These are phyloP conservation scores for Chytridium lagenaria DNA, from an alignment of 371 early-diverging fungal genomes.

Conservation along the genomic window DNA sequence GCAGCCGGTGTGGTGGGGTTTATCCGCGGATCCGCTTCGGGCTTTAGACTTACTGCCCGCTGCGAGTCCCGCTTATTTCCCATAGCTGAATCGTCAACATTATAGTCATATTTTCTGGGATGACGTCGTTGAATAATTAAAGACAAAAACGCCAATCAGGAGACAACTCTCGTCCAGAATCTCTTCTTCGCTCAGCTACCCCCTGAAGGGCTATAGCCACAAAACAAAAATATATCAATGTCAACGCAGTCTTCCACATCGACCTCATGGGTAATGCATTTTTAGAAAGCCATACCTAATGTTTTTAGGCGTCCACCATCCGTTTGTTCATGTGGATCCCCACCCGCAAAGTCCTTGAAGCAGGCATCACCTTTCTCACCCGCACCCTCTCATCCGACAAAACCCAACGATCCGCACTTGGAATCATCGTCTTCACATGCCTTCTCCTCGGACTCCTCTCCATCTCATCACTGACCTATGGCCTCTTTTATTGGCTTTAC, in stretches of 20 bases:
- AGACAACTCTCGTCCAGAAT: too few species aligned
- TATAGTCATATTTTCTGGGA: too few species aligned
- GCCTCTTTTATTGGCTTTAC: constrained; percentile 49
- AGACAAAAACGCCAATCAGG: too few species aligned
- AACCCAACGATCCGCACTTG: constrained; percentile 42
- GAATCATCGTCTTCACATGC: constrained; percentile 40
- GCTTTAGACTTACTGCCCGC: too few species aligned
- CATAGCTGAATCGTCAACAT: too few species aligned
- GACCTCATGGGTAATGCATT: not conserved
- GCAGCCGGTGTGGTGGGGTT: too few species aligned
- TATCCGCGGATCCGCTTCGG: too few species aligned
- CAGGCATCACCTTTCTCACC: constrained; percentile 12
- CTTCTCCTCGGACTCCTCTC: constrained; percentile 38
- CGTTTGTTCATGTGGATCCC: not conserved
- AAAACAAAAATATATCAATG: not conserved
- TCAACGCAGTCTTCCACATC: not conserved
- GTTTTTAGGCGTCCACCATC: not conserved
- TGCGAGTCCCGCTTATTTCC: too few species aligned
- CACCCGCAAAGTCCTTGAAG: not conserved
- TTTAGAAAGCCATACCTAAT: not conserved
- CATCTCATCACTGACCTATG: constrained; percentile 43
- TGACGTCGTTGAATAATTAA: too few species aligned
- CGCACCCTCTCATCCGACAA: constrained; percentile 33
- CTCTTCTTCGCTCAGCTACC: too few species aligned
- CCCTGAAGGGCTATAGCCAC: too few species aligned